A percentile compares a stretch with the other conserved stretches of the same genome.
phyloP scores from a whole-genome alignment of 2,329 filamentous ascomycete species.

The Metarhizium guizhouense region DNA sequence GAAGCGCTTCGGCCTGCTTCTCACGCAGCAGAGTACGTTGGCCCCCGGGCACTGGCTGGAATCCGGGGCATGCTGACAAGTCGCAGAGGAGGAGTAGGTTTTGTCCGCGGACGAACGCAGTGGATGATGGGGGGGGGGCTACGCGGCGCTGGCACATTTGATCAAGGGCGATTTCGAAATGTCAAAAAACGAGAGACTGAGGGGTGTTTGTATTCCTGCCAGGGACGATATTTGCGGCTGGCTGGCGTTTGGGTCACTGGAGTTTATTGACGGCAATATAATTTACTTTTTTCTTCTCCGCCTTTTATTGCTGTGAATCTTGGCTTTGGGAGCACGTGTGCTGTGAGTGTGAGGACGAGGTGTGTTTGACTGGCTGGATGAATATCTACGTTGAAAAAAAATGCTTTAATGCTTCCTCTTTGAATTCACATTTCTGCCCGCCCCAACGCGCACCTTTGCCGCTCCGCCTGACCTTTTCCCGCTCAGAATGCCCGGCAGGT shows the following conservation, averaged over 20 bases:
- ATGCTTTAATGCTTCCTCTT: slow-evolving; percentile 46
- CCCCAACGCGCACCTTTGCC: slow-evolving; percentile 70
- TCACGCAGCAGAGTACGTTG: slow-evolving; percentile 63
- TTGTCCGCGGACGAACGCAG: background rate
- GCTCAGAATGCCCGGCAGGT: slow-evolving; percentile 74
- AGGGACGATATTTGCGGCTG: background rate
- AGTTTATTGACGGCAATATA: too few species aligned
- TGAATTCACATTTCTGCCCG: slow-evolving; percentile 79
- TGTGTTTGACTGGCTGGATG: too few species aligned
- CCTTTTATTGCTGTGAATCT: too few species aligned
- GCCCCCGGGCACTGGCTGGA: background rate
- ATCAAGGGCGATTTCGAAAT: too few species aligned
- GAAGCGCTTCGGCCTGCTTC: slow-evolving; percentile 80
- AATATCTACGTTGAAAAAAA: background rate
- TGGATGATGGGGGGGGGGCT: background rate
- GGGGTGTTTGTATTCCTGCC: too few species aligned
- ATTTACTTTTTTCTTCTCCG: background rate
- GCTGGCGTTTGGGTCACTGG: background rate
- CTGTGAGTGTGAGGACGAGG: too few species aligned
- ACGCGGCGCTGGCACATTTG: too few species aligned
- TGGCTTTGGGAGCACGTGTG: too few species aligned
- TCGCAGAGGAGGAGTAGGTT: slow-evolving; percentile 1
- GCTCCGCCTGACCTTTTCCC: slow-evolving; percentile 60
- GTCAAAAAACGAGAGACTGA: too few species aligned
- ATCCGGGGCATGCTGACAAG: background rate